Base-by-base conservation (phyloP, 805 yeast genomes). In the Candida cerambycidarum region DNA sequence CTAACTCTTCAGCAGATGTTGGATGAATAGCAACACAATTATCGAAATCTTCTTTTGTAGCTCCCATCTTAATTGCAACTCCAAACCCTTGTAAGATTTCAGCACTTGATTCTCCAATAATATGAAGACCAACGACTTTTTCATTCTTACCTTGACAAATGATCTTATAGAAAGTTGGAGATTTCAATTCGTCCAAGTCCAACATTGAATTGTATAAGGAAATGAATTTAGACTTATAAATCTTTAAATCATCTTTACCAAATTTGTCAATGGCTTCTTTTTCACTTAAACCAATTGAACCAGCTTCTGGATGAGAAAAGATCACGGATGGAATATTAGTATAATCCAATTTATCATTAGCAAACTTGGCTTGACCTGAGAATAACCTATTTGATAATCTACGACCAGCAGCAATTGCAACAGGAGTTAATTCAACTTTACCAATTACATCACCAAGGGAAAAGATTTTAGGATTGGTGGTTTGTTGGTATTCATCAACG, bases 51-150 rank as follows among this genome's bases (percentile, higher is more conserved):
- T 79, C 80, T 74, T 93, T 93, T 28, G 99, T 93, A 32, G 99
- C 99, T 25, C 99, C 99, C 99, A 93, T 93, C 71, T 90, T 90
- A 51, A 93, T 72, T 39, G 99, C 99, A 42, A 90, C 99, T 46
- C 98, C 99, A 58, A 93, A 93, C 29, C 99, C 99, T 75, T 93
- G 99, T 56, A 93, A 76, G 45, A 93, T 90, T 67, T 93, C 99
- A 24, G 96, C 81, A 40, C 93, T 80, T 7, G 79, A 68, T 58
- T 90, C 98, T 48, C 99, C 99, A 53, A 90, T 86, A 43, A 93
- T 67, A 65, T 93, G 99, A 53, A 93, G 70, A 21, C 99, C 99
- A 47, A 93, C 95, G 43, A 93, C 96, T 68, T 88, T 90, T 66
- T 93, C 98, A 32, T 87, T 82, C 36, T 76, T 68, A 13, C 97